Percentiles rank a stretch among this genome's conserved stretches.
These are phyloP conservation scores for Fagus crenata DNA, from an alignment of 306 rosid genomes.

Conservation along the genomic window DNA sequence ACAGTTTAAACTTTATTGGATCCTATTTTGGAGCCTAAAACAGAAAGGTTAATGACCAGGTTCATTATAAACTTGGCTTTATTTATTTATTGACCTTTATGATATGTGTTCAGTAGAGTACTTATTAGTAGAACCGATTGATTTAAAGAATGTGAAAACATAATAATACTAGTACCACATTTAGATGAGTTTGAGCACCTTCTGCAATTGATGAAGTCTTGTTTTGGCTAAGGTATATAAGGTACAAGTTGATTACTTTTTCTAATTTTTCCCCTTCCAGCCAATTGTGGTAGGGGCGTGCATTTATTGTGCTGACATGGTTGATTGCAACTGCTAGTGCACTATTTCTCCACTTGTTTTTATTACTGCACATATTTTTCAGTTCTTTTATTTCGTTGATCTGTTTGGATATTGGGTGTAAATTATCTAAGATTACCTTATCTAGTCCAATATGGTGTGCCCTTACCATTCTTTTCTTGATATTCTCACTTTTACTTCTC, in stretches of 20 bases:
- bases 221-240: background rate
- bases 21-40: too few relatives aligned
- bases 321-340: background rate
- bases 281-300: background rate
- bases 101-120: background rate
- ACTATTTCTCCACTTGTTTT: background rate
- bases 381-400: constrained; percentile 11
- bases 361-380: background rate
- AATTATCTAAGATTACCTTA: constrained; percentile 11
- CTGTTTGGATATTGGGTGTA: background rate
- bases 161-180: background rate
- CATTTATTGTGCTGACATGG: background rate
- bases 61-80: too few relatives aligned
- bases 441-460: background rate
- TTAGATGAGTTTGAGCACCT: background rate
- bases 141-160: constrained; percentile 5
- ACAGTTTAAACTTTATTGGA: too few relatives aligned
- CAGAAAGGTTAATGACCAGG: too few relatives aligned
- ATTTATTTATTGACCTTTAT: too few relatives aligned
- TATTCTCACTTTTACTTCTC: constrained; percentile 34
- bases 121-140: background rate
- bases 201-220: background rate
- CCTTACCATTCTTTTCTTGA: constrained; percentile 23
- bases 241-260: too few relatives aligned
- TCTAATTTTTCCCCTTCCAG: too few relatives aligned